Percentiles rank a stretch among this genome's conserved stretches.
Conservation (phyloP, 2,329 filamentous ascomycete genomes). For the Calonectria multiphialidica region DNA sequence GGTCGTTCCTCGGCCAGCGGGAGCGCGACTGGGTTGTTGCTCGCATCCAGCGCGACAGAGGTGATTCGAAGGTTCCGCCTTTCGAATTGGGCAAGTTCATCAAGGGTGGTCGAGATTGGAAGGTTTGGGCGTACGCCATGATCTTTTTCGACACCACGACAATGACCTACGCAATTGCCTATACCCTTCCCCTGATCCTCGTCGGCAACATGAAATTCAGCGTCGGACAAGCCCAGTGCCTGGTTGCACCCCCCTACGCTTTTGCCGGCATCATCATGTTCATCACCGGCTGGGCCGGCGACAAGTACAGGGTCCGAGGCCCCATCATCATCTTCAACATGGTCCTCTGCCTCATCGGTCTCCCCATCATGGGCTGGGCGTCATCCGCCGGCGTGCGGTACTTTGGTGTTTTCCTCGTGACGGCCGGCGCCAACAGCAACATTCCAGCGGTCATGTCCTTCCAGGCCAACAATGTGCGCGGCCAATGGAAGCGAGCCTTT, state of each 20-base stretch:
- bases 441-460: conserved; percentile 81
- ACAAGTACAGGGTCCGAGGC: conserved; percentile 75
- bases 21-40: conserved; percentile 67
- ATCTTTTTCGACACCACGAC: conserved; percentile 77
- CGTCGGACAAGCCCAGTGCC: conserved; percentile 74
- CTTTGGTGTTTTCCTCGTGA: conserved; percentile 81
- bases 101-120: conserved; percentile 61
- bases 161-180: conserved; percentile 80
- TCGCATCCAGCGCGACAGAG: conserved; percentile 68
- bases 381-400: conserved; percentile 70
- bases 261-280: conserved; percentile 75
- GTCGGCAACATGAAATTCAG: conserved; percentile 71
- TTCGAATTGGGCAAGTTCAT: conserved; percentile 64
- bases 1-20: conserved; percentile 64
- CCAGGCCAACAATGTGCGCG: conserved; percentile 89
- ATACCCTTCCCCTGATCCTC: conserved; percentile 84
- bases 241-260: conserved; percentile 77
- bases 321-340: conserved; percentile 76
- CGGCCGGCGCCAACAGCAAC: conserved; percentile 82
- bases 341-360: conserved; percentile 74
- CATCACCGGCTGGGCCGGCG: conserved; percentile 70
- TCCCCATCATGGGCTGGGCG: conserved; percentile 80
- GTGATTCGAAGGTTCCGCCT: conserved; percentile 65
- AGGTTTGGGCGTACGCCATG: conserved; percentile 72
- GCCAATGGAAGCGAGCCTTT: conserved; percentile 90